Percentiles rank a stretch among this genome's conserved stretches.
Conservation (phyloP, 179 eudicot genomes). For the Silene vulgaris region DNA sequence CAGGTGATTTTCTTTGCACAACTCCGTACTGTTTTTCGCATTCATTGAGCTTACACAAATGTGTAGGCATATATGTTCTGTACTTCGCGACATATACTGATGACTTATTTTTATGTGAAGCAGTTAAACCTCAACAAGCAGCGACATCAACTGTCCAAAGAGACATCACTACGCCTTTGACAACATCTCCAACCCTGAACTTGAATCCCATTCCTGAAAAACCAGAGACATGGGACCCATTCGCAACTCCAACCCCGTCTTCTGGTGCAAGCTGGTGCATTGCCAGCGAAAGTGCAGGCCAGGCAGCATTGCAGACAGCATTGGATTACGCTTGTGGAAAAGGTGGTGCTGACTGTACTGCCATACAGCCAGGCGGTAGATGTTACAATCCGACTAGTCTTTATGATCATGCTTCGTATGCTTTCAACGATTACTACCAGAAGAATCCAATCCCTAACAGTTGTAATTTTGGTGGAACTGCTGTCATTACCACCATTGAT, state of each 20-base stretch:
- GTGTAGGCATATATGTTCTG: no score
- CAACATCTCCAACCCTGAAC: conserved; percentile 42
- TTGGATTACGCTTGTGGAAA: conserved; percentile 82
- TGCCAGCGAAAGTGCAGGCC: conserved; percentile 60
- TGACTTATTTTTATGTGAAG: neutral
- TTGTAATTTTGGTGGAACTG: conserved; percentile 85
- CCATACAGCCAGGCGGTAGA: conserved; percentile 49
- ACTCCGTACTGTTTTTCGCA: neutral
- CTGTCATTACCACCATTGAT: conserved; percentile 62
- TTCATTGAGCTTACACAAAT: no score
- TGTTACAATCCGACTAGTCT: conserved; percentile 60
- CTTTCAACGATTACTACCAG: conserved; percentile 80
- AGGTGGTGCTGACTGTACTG: conserved; percentile 62
- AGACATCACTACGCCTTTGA: conserved; percentile 82
- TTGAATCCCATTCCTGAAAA: conserved; percentile 51
- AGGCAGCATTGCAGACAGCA: conserved; percentile 54
- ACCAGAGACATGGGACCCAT: conserved; percentile 35
- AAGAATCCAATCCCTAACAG: conserved; percentile 78
- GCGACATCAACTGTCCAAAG: conserved; percentile 39
- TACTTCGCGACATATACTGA: no score
- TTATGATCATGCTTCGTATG: conserved; percentile 65
- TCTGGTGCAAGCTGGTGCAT: conserved; percentile 77
- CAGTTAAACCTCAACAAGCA: neutral
- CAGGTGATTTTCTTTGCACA: conserved; percentile 25
- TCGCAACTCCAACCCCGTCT: conserved; percentile 32